Evolutionary conservation across 2,329 filamentous ascomycete species (phyloP).

Genomic region (Zasmidium cellare): DNA sequence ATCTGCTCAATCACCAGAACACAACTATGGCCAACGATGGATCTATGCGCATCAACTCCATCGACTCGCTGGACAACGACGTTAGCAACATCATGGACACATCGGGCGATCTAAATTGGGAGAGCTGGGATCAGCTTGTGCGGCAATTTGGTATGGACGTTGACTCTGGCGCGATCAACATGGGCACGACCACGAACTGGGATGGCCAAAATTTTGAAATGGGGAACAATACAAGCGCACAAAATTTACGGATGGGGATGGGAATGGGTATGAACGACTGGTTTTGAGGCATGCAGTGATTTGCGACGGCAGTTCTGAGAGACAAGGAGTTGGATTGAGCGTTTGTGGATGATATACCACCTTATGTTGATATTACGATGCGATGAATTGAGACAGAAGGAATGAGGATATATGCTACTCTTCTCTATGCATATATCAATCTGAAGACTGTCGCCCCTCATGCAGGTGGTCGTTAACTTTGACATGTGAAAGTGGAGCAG

Average conservation of each 20-base stretch:
- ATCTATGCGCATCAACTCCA: slow-evolving; percentile 24
- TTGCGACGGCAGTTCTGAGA: neutral
- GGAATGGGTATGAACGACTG: slow-evolving; percentile 31
- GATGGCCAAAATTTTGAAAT: slow-evolving; percentile 15
- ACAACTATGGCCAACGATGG: slow-evolving; percentile 1
- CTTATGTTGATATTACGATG: neutral
- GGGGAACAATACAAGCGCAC: slow-evolving; percentile 12
- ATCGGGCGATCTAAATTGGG: slow-evolving; percentile 46
- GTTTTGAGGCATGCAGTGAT: slow-evolving; percentile 23
- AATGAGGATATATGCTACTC: too few relatives aligned
- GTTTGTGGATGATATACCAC: neutral
- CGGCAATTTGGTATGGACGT: slow-evolving; percentile 48
- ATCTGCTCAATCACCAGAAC: neutral
- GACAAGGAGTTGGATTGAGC: neutral
- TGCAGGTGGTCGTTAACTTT: too few relatives aligned
- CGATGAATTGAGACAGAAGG: neutral
- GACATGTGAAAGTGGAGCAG: too few relatives aligned
- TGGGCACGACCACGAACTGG: slow-evolving; percentile 10
- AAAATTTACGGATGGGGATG: slow-evolving; percentile 29
- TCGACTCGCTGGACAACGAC: slow-evolving; percentile 26
- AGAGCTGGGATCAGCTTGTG: slow-evolving; percentile 51
- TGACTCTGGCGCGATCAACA: slow-evolving; percentile 21
- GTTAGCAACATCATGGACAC: slow-evolving; percentile 36
- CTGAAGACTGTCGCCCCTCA: too few relatives aligned
- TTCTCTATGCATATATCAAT: too few relatives aligned